Conservation (phyloP, 192 early-diverging fungal genomes). For the Gigaspora rosea region DNA sequence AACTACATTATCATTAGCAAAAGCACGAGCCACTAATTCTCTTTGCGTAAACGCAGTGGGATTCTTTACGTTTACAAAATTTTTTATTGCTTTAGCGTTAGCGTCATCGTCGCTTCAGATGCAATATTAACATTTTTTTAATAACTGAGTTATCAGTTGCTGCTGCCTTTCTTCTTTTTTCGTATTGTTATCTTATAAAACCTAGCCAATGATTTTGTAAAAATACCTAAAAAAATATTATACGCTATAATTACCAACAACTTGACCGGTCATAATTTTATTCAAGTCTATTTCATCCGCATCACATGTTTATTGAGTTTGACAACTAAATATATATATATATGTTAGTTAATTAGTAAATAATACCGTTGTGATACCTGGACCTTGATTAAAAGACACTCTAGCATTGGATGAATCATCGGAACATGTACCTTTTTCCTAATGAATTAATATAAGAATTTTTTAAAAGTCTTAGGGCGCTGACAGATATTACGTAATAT, state of each 20-base stretch:
- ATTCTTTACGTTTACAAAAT: slow-evolving; percentile 61
- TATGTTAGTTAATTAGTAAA: not conserved
- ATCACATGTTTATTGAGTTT: slow-evolving; percentile 63
- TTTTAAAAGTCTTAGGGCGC: too few relatives aligned
- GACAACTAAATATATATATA: slow-evolving; percentile 4
- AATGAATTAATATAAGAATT: too few relatives aligned
- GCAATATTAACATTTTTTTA: not conserved
- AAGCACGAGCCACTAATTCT: slow-evolving; percentile 91
- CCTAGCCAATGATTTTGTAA: too few relatives aligned
- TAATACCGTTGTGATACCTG: slow-evolving; percentile 55
- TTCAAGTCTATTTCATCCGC: slow-evolving; percentile 65
- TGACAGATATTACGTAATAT: too few relatives aligned
- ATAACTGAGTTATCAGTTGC: not conserved
- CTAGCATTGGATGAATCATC: too few relatives aligned
- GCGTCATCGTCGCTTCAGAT: slow-evolving; percentile 35
- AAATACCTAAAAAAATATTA: not conserved
- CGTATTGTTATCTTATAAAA: not conserved
- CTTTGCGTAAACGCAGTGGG: slow-evolving; percentile 66
- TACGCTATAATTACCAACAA: slow-evolving; percentile 29
- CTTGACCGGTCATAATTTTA: slow-evolving; percentile 56
- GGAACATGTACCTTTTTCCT: too few relatives aligned
- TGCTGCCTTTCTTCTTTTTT: slow-evolving; percentile 27
- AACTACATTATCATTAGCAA: slow-evolving; percentile 91
- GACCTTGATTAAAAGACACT: not conserved
- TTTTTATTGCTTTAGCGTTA: slow-evolving; percentile 38